Conservation (phyloP, 2,329 filamentous ascomycete genomes). For the Aspergillus novoparasiticus region DNA sequence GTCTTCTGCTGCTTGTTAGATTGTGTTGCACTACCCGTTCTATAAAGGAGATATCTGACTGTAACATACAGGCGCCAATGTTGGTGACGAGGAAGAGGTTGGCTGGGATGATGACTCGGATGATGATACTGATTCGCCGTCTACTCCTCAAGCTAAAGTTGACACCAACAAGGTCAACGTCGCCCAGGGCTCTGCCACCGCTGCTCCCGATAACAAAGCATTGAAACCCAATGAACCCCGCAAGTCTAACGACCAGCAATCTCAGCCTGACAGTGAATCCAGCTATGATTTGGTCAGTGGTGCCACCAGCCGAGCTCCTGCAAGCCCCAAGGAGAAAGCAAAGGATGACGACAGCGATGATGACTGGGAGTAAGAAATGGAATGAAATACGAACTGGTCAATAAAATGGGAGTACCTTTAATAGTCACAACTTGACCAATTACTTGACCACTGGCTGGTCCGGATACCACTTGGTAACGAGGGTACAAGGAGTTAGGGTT, state of each 20-base stretch:
- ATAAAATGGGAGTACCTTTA: slow-evolving; percentile 1
- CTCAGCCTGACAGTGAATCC: slow-evolving; percentile 87
- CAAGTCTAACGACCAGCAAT: slow-evolving; percentile 82
- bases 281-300: slow-evolving; percentile 94
- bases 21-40: background rate
- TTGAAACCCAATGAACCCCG: slow-evolving; percentile 68
- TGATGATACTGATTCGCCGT: slow-evolving; percentile 48
- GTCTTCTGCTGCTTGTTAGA: slow-evolving; percentile 30
- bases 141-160: slow-evolving; percentile 47
- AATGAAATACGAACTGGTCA: background rate
- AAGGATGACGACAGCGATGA: slow-evolving; percentile 66
- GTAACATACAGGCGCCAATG: slow-evolving; percentile 39
- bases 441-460: slow-evolving; percentile 21
- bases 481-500: slow-evolving; percentile 19
- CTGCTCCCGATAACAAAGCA: slow-evolving; percentile 41
- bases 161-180: slow-evolving; percentile 32
- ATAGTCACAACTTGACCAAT: background rate
- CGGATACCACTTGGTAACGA: slow-evolving; percentile 3
- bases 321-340: slow-evolving; percentile 59
- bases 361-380: slow-evolving; percentile 68
- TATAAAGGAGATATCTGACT: slow-evolving; percentile 10
- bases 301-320: slow-evolving; percentile 74
- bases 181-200: slow-evolving; percentile 32
- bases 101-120: slow-evolving; percentile 74
- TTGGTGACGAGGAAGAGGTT: slow-evolving; percentile 72